Evolutionary conservation across 768 basidiomycete species (phyloP).

Genomic region (Inosperma sp.): DNA sequence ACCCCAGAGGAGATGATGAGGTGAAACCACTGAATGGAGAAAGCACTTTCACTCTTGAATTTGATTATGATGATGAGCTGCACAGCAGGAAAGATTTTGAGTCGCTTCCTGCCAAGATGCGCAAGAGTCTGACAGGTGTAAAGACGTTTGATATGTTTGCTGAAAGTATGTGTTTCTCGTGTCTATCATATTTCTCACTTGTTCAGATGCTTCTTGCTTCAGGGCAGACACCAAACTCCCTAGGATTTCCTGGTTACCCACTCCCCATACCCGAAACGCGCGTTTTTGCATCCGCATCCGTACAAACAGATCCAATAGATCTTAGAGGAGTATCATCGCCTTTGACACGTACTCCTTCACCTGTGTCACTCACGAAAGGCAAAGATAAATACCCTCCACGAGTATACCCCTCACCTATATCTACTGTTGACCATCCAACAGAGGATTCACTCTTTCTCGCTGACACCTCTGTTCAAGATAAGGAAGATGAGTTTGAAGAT

Average conservation of each 20-base stretch:
- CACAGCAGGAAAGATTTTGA: conserved; percentile 9
- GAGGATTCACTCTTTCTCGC: neutral
- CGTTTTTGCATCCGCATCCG: conserved; percentile 18
- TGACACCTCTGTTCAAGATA: neutral
- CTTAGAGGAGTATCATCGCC: neutral
- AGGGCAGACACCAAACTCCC: conserved; percentile 12
- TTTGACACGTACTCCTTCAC: neutral
- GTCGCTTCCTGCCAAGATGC: conserved; percentile 24
- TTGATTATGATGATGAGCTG: conserved; percentile 32
- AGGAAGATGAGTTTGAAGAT: neutral
- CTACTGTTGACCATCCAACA: conserved; percentile 4
- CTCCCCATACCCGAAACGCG: conserved; percentile 17
- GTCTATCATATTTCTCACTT: neutral
- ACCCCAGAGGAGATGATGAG: conserved; percentile 24
- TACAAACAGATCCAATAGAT: conserved; percentile 20
- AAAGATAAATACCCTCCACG: neutral
- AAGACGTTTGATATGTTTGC: conserved; percentile 16
- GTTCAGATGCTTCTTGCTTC: neutral
- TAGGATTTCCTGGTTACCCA: conserved; percentile 19
- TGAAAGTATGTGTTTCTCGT: conserved; percentile 13
- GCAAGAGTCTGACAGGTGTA: conserved; percentile 18
- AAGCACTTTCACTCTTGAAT: conserved; percentile 55
- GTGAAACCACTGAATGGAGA: conserved; percentile 41
- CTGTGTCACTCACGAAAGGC: neutral
- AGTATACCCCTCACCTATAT: conserved; percentile 8